Conservation (phyloP, 1,284 basidiomycete species). For the Golubevia sp. region DNA sequence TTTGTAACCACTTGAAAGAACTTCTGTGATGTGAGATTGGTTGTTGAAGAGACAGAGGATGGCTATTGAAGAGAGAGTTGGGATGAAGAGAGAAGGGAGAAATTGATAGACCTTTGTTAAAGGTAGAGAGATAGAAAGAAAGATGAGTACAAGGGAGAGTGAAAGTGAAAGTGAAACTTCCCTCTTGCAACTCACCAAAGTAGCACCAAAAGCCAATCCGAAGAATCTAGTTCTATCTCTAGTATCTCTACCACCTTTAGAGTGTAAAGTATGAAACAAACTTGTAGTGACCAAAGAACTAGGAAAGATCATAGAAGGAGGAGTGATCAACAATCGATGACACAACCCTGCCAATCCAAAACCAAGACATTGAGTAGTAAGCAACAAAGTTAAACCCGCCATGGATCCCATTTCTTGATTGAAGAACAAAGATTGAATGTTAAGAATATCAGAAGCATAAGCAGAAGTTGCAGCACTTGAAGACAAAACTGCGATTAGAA, state of each 20-base stretch:
- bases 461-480: conserved; percentile 63
- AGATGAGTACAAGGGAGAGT: conserved; percentile 3
- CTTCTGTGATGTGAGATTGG: conserved; percentile 62
- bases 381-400: conserved; percentile 45
- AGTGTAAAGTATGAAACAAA: conserved; percentile 66
- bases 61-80: conserved; percentile 65
- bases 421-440: conserved; percentile 59
- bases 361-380: conserved; percentile 57
- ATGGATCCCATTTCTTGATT: conserved; percentile 51
- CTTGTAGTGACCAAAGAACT: conserved; percentile 64
- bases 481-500: conserved; percentile 64
- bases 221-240: conserved; percentile 63
- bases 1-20: conserved; percentile 64
- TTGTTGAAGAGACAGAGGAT: conserved; percentile 65
- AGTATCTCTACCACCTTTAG: conserved; percentile 57
- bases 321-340: conserved; percentile 55
- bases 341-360: conserved; percentile 59
- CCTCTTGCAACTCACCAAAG: conserved; percentile 39
- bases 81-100: conserved; percentile 65
- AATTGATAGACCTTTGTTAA: conserved; percentile 62
- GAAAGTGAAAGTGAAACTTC: not conserved
- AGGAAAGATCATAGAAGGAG: conserved; percentile 63
- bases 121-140: not conserved
- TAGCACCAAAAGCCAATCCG: conserved; percentile 61
- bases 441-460: conserved; percentile 60